Base-by-base conservation (phyloP, 805 yeast genomes). In the Phaffomyces thermotolerans region DNA sequence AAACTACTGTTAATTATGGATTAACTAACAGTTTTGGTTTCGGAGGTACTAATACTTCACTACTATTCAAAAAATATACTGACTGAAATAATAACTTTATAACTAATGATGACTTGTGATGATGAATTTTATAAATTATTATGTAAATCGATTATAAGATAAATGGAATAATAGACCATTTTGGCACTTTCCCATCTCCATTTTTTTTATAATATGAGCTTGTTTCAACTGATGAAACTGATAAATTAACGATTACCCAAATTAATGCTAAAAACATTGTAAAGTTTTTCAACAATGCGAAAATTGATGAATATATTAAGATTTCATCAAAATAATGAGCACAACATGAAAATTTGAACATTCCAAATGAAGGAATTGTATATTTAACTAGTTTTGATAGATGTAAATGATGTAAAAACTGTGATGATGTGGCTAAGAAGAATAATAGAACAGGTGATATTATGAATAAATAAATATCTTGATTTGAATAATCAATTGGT, bases 11-110 rank as follows among this genome's bases (percentile, higher is more conserved):
- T 4, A 55, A 72, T 4, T 71, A 75, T 50, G 97, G 91, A 0
- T 48, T 93, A 53, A 78, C 88, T 39, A 93, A 93, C 57, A 87
- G 96, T 53, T 91, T 95, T 65, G 99, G 99, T 1, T 93, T 93
- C 66, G 99, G 99, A 8, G 99, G 99, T 8, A 87, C 95, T 6
- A 93, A 93, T 62, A 82, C 95, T 7, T 74, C 95, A 3, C 56
- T 93, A 3, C 71, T 80, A 36, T 75, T 81, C 50, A 66, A 68
- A 29, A 69, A 64, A 47, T 63, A 48, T 37, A 23, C 12, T 5
- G 42, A 39, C 34, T 20, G 22, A 15, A 14, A 6, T 6, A 29
- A 22, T 7, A 36, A 33, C 7, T 4, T 10, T 7, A 29, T 5
- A 15, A 38, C n/a, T 12, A 27, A 27, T 27, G 27, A 25, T 25